These are phyloP conservation scores for Fallopia convolvulus DNA, from an alignment of 148 eudicot species.

Conservation along the genomic window DNA sequence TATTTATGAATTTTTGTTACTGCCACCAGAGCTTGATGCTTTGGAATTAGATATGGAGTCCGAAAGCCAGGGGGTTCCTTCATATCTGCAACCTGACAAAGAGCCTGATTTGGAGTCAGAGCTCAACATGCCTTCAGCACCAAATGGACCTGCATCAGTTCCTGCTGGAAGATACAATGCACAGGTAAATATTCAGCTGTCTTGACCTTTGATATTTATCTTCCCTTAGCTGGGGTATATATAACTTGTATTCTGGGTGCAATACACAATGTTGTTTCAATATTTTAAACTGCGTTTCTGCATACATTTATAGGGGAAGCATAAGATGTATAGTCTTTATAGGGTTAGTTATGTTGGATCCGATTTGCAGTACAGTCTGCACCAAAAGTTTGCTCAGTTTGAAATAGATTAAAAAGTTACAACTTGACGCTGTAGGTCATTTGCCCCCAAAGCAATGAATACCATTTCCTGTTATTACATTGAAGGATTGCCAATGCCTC, in stretches of 20 bases:
- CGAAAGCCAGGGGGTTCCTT: constrained; percentile 79
- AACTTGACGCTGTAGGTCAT: neutral
- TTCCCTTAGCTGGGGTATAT: neutral
- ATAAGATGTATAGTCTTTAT: neutral
- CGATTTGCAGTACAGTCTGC: neutral
- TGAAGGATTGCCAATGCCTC: neutral
- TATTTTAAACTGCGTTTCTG: neutral
- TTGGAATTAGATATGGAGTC: constrained; percentile 89
- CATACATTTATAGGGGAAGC: neutral
- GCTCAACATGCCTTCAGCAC: constrained; percentile 86
- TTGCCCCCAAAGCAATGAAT: neutral
- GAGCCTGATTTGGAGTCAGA: constrained; percentile 65
- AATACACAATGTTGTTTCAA: neutral
- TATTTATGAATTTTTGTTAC: neutral
- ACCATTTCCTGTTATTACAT: neutral
- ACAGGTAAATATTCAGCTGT: constrained; percentile 33
- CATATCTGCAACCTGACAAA: constrained; percentile 84
- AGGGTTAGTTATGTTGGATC: neutral
- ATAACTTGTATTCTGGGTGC: neutral
- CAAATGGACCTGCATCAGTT: constrained; percentile 48
- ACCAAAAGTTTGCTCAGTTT: neutral
- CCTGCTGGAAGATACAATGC: constrained; percentile 53
- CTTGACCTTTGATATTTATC: neutral
- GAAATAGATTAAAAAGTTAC: neutral
- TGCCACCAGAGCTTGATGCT: constrained; percentile 86